Evolutionary conservation across 495 filamentous ascomycete genomes (phyloP).

Genomic region (Penicillium waksmanii): DNA sequence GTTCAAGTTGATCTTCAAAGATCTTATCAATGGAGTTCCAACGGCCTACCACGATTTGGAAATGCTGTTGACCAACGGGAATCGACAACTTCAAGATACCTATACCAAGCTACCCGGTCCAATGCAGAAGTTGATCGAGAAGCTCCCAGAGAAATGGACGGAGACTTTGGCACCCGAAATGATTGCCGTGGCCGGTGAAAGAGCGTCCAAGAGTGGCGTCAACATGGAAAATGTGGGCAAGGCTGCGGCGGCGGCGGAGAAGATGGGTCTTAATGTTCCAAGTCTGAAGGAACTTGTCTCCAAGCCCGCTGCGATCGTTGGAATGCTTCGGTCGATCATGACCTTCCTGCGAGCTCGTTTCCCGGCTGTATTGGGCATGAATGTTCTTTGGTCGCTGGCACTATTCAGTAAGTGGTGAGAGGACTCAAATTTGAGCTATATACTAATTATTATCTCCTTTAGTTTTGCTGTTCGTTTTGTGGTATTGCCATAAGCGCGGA

Average conservation of each 20-base stretch:
- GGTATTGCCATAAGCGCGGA: conserved; percentile 97
- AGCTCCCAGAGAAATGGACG: conserved; percentile 81
- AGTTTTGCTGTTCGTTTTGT: conserved; percentile 90
- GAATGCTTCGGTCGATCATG: conserved; percentile 82
- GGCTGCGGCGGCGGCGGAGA: conserved; percentile 52
- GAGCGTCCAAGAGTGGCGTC: conserved; percentile 67
- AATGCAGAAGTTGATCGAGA: conserved; percentile 84
- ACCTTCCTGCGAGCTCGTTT: conserved; percentile 81
- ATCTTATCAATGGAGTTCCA: conserved; percentile 88
- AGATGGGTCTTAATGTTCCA: conserved; percentile 57
- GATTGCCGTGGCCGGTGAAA: conserved; percentile 72
- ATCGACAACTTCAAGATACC: conserved; percentile 72
- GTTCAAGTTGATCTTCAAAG: conserved; percentile 88
- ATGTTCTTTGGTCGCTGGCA: conserved; percentile 82
- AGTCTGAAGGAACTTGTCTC: conserved; percentile 79
- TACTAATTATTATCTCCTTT: conserved; percentile 5
- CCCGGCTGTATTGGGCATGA: conserved; percentile 82
- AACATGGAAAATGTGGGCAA: conserved; percentile 57
- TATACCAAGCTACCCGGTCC: conserved; percentile 78
- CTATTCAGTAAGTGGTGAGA: conserved; percentile 68
- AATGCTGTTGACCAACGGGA: conserved; percentile 76
- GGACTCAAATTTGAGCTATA: background rate
- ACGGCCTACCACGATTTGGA: conserved; percentile 91
- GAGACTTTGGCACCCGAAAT: conserved; percentile 76
- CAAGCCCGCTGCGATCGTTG: conserved; percentile 80